These are phyloP conservation scores for Leishmania gerbilli DNA, from an alignment of 208 protist species.

Conservation along the genomic window DNA sequence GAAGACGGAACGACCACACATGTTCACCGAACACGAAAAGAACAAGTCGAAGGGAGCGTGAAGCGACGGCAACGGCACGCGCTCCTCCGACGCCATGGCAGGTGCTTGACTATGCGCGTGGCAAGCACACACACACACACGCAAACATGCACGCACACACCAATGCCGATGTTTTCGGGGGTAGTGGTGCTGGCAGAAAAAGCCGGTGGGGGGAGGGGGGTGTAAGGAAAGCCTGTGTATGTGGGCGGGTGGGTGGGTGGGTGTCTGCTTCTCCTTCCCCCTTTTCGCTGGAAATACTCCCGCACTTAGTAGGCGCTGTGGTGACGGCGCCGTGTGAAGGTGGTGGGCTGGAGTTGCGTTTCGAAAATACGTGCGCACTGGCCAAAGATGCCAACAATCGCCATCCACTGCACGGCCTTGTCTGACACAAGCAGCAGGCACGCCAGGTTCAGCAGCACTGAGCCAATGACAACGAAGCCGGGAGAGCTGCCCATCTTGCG, in stretches of 20 bases:
- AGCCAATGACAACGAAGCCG: conserved; percentile 38
- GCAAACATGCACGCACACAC: not conserved
- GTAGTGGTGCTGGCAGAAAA: not conserved
- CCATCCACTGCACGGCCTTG: conserved; percentile 71
- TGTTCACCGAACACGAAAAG: not conserved
- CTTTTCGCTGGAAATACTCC: not conserved
- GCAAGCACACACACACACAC: not conserved
- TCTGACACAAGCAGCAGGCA: conserved; percentile 49
- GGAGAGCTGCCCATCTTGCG: conserved; percentile 44
- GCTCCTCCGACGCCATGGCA: not conserved
- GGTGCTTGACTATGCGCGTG: not conserved
- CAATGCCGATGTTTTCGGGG: not conserved
- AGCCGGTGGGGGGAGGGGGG: too few relatives aligned
- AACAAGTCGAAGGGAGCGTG: not conserved
- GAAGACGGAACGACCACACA: not conserved
- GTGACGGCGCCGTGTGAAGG: conserved; percentile 19
- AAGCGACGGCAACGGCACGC: not conserved
- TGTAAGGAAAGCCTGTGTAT: not conserved
- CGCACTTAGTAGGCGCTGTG: not conserved
- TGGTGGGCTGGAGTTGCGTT: conserved; percentile 26
- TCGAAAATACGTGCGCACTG: conserved; percentile 59
- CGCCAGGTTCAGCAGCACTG: conserved; percentile 44
- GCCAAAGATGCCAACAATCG: conserved; percentile 54
- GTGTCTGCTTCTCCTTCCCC: not conserved
- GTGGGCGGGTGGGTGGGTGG: not conserved